Base-by-base conservation (phyloP, 371 early-diverging fungal species). In the Dichotomocladium elegans region DNA sequence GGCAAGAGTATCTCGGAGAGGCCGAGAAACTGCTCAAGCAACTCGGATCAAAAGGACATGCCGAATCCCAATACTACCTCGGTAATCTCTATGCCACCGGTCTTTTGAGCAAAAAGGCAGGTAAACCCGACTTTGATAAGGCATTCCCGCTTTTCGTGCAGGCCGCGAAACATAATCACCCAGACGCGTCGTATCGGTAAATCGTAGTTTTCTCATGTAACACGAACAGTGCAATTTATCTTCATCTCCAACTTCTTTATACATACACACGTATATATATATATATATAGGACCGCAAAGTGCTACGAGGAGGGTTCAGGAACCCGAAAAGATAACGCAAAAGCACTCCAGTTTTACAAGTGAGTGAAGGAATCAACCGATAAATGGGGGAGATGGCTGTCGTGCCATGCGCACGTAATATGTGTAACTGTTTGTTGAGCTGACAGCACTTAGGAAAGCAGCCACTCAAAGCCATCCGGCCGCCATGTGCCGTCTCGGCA, bases 281-380 rank as follows among this genome's bases (percentile, higher is more conserved):
- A 9, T 30, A 17, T 43, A 33, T 40, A 6, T 62, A 74, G 86
- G 43, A 79, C 82, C 15, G 87, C 79, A 21, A 81, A 82, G 35
- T 86, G 83, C 55, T 82, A 86, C 57, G 87, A 87, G 51, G 80
- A 83, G 58, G 87, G 84, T 21, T 48, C 80, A 34, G 87, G 87
- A 1, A 76, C 77, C 55, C 60, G 80, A 43, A 82, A 72, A 57
- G 85, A 84, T 51, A 68, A 59, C 63, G 61, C 80, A 25, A 79
- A 83, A 35, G 81, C 88, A 21, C 68, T 87, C 21, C 84, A 85
- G 54, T 83, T 87, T 57, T 89, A 85, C 57, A 81, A 70, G 85
- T 84, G 72, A 59, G 22, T 33, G 3, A 37, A 15, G 37, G 37
- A 19, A 37, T 10, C 2, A 4, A 37, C 19, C n/a, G 19, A 12